Conservation (phyloP, 176 grass and related monocot species). For the Chloris gayana region DNA sequence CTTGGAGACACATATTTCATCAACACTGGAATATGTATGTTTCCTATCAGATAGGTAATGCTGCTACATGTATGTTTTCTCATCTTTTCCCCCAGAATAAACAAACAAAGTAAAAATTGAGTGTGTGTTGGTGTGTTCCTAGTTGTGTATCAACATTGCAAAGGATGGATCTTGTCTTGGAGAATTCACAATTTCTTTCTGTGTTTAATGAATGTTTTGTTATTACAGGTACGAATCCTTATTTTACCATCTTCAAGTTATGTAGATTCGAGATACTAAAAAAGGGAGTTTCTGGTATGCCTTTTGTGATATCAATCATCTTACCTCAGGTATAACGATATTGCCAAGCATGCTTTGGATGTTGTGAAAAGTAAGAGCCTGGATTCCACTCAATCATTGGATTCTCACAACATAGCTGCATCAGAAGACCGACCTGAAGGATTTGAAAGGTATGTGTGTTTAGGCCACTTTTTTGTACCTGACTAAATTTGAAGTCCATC, state of each 20-base stretch:
- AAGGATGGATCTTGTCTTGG: constrained; percentile 14
- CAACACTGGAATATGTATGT: constrained; percentile 11
- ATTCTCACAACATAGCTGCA: constrained; percentile 46
- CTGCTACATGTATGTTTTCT: constrained; percentile 14
- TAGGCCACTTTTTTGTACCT: constrained; percentile 8
- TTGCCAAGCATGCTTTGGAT: constrained; percentile 93
- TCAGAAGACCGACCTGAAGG: constrained; percentile 57
- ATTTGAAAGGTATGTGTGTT: constrained; percentile 75
- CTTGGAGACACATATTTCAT: background rate
- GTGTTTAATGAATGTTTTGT: constrained; percentile 14
- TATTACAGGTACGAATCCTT: constrained; percentile 49
- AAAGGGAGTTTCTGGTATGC: constrained; percentile 23
- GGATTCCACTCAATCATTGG: constrained; percentile 37
- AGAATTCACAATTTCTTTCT: background rate
- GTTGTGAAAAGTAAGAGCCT: constrained; percentile 64
- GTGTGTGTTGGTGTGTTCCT: background rate
- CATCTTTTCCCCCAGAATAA: background rate
- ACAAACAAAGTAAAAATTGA: background rate
- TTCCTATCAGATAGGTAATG: background rate
- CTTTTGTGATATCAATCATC: constrained; percentile 43
- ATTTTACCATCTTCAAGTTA: constrained; percentile 29
- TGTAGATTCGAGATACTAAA: constrained; percentile 28
- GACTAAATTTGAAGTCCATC: constrained; percentile 30
- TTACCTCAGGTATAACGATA: constrained; percentile 87
- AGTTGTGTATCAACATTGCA: background rate